A percentile compares a stretch with the other conserved stretches of the same genome.
phyloP scores from a whole-genome alignment of 2,329 filamentous ascomycete species.

The Fusarium sp. region DNA sequence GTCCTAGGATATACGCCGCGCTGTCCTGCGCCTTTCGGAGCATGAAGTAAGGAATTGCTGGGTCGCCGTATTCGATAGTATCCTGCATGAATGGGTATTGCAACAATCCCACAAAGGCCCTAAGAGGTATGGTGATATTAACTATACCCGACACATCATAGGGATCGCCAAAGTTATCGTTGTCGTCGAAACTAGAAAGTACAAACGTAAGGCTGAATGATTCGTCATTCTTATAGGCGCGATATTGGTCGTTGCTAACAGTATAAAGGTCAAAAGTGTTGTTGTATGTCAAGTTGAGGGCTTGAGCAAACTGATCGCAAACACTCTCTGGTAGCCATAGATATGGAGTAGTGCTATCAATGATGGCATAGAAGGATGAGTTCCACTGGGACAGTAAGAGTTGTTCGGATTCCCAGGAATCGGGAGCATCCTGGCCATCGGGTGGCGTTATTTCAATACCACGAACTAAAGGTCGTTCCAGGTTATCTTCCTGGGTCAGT shows the following conservation, averaged over 20 bases:
- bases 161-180: slow-evolving; percentile 64
- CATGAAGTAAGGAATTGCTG: slow-evolving; percentile 73
- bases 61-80: slow-evolving; percentile 59
- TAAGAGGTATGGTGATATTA: slow-evolving; percentile 67
- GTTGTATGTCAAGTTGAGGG: slow-evolving; percentile 75
- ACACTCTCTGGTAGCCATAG: slow-evolving; percentile 72
- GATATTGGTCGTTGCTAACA: slow-evolving; percentile 69
- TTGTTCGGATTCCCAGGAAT: slow-evolving; percentile 57
- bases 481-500: slow-evolving; percentile 66
- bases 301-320: slow-evolving; percentile 74
- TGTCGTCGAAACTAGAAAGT: slow-evolving; percentile 68
- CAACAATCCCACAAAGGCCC: slow-evolving; percentile 64
- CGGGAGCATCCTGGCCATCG: slow-evolving; percentile 47
- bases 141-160: slow-evolving; percentile 64
- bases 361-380: slow-evolving; percentile 63
- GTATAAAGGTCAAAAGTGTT: slow-evolving; percentile 73
- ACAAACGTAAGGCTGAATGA: slow-evolving; percentile 69
- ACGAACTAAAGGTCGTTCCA: slow-evolving; percentile 72
- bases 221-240: slow-evolving; percentile 58
- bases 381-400: slow-evolving; percentile 60
- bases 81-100: slow-evolving; percentile 63
- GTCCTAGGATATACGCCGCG: slow-evolving; percentile 72
- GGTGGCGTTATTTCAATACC: slow-evolving; percentile 62
- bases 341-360: slow-evolving; percentile 75
- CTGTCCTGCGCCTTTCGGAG: slow-evolving; percentile 68